phyloP scores from a whole-genome alignment of 768 basidiomycete genomes.

The Leccinum truebloodii region DNA sequence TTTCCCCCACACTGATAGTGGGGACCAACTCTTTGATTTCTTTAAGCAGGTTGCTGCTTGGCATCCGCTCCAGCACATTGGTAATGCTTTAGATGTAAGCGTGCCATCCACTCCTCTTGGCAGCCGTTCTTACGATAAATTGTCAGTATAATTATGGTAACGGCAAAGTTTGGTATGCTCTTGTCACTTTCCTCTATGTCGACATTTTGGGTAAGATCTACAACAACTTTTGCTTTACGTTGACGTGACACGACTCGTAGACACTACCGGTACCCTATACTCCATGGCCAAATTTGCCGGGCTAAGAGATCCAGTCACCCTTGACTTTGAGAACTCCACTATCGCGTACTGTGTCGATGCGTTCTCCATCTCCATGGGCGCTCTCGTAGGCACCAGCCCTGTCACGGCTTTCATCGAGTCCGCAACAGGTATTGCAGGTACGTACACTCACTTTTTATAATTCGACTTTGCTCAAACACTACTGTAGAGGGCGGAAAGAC shows the following conservation, averaged over 20 bases:
- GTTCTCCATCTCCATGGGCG: slow-evolving; percentile 78
- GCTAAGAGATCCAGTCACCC: slow-evolving; percentile 75
- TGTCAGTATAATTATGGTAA: slow-evolving; percentile 54
- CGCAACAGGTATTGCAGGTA: slow-evolving; percentile 76
- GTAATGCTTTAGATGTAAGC: slow-evolving; percentile 69
- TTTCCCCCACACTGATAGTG: slow-evolving; percentile 71
- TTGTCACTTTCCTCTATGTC: slow-evolving; percentile 88
- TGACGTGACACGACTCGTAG: slow-evolving; percentile 13
- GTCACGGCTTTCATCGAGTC: slow-evolving; percentile 85
- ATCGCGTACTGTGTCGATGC: slow-evolving; percentile 84
- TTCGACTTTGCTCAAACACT: slow-evolving; percentile 9
- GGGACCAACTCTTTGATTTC: slow-evolving; percentile 75
- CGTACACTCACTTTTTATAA: slow-evolving; percentile 15
- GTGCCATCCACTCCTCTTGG: not conserved
- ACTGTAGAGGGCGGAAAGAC: slow-evolving; percentile 81
- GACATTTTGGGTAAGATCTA: slow-evolving; percentile 66
- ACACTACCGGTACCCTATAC: slow-evolving; percentile 72
- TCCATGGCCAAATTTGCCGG: slow-evolving; percentile 92
- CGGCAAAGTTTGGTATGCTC: slow-evolving; percentile 83
- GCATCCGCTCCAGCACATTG: slow-evolving; percentile 59
- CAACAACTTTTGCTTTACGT: not conserved
- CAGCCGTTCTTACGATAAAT: slow-evolving; percentile 6
- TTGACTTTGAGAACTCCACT: slow-evolving; percentile 85
- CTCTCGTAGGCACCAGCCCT: slow-evolving; percentile 76
- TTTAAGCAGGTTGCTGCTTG: slow-evolving; percentile 85